phyloP scores from a whole-genome alignment of 495 filamentous ascomycete species.

The Hyaloscypha hepaticicola region DNA sequence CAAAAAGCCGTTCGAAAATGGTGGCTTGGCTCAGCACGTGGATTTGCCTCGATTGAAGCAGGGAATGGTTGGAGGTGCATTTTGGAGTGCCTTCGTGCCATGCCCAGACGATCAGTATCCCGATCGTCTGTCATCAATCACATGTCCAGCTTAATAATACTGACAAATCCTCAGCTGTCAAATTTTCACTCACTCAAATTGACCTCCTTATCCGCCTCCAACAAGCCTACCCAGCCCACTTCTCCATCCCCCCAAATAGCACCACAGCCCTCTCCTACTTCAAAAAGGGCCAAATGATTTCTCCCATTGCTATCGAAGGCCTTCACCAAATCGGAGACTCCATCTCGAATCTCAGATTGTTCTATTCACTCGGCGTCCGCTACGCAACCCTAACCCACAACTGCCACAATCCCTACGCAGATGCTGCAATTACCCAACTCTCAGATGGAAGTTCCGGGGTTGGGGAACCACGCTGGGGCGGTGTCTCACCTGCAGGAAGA shows the following conservation, averaged over 20 bases:
- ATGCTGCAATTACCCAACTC: slow-evolving; percentile 65
- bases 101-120: slow-evolving; percentile 77
- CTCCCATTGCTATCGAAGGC: slow-evolving; percentile 82
- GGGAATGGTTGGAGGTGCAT: slow-evolving; percentile 69
- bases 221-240: slow-evolving; percentile 63
- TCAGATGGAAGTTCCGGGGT: slow-evolving; percentile 39
- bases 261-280: slow-evolving; percentile 60
- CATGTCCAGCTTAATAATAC: neutral
- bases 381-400: slow-evolving; percentile 92
- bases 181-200: slow-evolving; percentile 76
- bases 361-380: slow-evolving; percentile 76
- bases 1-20: slow-evolving; percentile 63
- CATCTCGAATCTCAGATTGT: slow-evolving; percentile 70
- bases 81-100: slow-evolving; percentile 85
- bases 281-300: slow-evolving; percentile 51
- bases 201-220: slow-evolving; percentile 75
- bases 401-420: slow-evolving; percentile 89
- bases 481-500: slow-evolving; percentile 68
- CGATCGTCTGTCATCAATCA: slow-evolving; percentile 33
- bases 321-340: slow-evolving; percentile 95
- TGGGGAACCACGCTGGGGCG: slow-evolving; percentile 55
- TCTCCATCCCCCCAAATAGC: slow-evolving; percentile 60
- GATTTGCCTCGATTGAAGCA: slow-evolving; percentile 67
- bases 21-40: slow-evolving; percentile 67
- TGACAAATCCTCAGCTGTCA: slow-evolving; percentile 50